Evolutionary conservation across 2,329 filamentous ascomycete genomes (phyloP), one percentile per base, ranked within the genome.

Genomic region (Hirsutella thompsonii): DNA sequence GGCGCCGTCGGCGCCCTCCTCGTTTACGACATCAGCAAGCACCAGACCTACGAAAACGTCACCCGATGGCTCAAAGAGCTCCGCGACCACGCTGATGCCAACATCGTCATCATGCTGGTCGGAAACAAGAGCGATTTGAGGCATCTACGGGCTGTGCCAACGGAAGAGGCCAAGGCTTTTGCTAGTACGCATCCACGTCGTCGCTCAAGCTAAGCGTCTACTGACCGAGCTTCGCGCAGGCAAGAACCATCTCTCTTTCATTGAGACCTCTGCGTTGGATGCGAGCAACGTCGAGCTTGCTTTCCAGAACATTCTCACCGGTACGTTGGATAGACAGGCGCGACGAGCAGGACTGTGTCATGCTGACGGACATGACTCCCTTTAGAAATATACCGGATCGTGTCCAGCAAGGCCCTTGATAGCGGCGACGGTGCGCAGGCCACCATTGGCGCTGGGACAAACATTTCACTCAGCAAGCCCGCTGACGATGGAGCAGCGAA

Each of bases 81-180:
- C 59, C 81, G 92, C 56, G 92, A 95, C 61, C 89, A 98, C 66
- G 92, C 92, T 54, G 92, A 98, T 63, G 89, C 88, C 56, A 96
- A 96, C 70, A 95, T 96, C 57, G 89, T 98, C 56, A 98, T 98
- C 63, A 98, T 98, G 92, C 73, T 98, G 57, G 92, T 96, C 42
- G 92, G 92, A 65, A 98, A 98, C 80, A 98, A 98, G 83, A 96
- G 89, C 66, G 92, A 98, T 94, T 83, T 96, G 82, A 85, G 89
- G 67, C 92, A 98, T 69, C 74, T 98, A 59, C 79, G 92, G 62
- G 92, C 92, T 51, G 92, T 98, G 52, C 88, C 92, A 39, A 98
- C 92, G 46, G 92, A 98, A 61, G 90, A 96, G 67, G 92, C 90
- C 54, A 98, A 96, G 70, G 76, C 86, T 48, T 98, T 98, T 78